Evolutionary conservation across 257 asterid species (phyloP).

Genomic region (Anisodus tanguticus): DNA sequence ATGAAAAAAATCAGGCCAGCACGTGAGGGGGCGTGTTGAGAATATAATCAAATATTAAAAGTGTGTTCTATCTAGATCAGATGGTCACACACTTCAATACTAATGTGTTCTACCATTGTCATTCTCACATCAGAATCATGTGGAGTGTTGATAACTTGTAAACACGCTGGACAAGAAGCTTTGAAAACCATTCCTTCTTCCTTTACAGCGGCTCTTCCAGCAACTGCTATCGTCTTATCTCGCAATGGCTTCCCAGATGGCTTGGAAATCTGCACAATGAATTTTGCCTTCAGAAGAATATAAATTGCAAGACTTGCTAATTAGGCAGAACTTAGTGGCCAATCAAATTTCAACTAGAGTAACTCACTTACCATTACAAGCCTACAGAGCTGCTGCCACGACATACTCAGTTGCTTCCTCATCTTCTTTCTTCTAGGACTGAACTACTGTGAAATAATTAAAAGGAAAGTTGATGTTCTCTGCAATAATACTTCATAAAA

Average conservation of each 20-base stretch:
- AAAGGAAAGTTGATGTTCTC: background rate
- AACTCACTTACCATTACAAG: constrained; percentile 49
- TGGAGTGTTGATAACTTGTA: constrained; percentile 42
- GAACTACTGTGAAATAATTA: background rate
- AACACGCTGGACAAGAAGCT: constrained; percentile 84
- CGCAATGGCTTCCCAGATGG: constrained; percentile 48
- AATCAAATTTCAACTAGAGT: background rate
- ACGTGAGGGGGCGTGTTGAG: no score
- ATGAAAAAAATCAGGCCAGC: no score
- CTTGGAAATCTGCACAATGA: constrained; percentile 46
- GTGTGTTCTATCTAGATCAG: no score
- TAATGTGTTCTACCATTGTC: constrained; percentile 68
- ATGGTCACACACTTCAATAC: no score
- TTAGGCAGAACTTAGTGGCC: background rate
- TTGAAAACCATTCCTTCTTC: constrained; percentile 45
- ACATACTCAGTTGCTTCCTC: constrained; percentile 47
- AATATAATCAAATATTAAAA: no score
- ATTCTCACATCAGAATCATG: constrained; percentile 54
- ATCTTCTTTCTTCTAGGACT: constrained; percentile 33
- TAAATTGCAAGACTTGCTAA: background rate
- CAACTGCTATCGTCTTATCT: constrained; percentile 75
- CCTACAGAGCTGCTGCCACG: constrained; percentile 60
- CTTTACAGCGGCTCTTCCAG: constrained; percentile 62
- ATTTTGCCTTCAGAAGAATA: background rate
- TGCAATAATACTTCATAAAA: background rate